phyloP scores from a whole-genome alignment of 2,329 filamentous ascomycete genomes.

The Zasmidium cellare region DNA sequence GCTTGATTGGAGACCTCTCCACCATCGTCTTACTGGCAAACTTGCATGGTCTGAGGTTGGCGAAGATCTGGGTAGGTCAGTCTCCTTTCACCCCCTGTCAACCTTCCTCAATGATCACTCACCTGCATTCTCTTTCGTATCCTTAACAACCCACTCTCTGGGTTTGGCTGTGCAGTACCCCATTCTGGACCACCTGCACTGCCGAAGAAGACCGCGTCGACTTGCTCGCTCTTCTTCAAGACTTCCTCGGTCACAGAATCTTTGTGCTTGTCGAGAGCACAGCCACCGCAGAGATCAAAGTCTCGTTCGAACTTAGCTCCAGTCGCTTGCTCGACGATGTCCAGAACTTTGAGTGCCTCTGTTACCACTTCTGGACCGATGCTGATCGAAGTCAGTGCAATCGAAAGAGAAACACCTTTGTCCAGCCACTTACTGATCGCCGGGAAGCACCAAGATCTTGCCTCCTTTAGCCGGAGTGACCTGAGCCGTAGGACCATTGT shows the following conservation, averaged over 20 bases:
- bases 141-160: conserved; percentile 47
- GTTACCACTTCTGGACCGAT: conserved; percentile 54
- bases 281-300: conserved; percentile 36
- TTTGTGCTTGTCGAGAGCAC: conserved; percentile 48
- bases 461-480: conserved; percentile 14
- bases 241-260: conserved; percentile 47
- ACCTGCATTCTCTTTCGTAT: conserved; percentile 45
- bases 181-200: conserved; percentile 52
- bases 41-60: conserved; percentile 53
- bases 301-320: conserved; percentile 33
- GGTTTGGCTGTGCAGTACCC: conserved; percentile 43
- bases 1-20: conserved; percentile 47
- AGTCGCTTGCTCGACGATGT: conserved; percentile 37
- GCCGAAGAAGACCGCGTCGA: conserved; percentile 51
- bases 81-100: too few species aligned
- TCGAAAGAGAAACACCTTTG: conserved; percentile 45
- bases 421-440: conserved; percentile 9
- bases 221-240: conserved; percentile 41
- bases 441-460: conserved; percentile 11
- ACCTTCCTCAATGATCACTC: neutral
- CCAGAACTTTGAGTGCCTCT: conserved; percentile 50
- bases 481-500: conserved; percentile 5
- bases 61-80: conserved; percentile 38
- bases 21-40: conserved; percentile 43
- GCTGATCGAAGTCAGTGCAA: conserved; percentile 40